Evolutionary conservation across 768 basidiomycete species (phyloP), one percentile per base, ranked within the genome.

Genomic region (Lentinula detonsa): DNA sequence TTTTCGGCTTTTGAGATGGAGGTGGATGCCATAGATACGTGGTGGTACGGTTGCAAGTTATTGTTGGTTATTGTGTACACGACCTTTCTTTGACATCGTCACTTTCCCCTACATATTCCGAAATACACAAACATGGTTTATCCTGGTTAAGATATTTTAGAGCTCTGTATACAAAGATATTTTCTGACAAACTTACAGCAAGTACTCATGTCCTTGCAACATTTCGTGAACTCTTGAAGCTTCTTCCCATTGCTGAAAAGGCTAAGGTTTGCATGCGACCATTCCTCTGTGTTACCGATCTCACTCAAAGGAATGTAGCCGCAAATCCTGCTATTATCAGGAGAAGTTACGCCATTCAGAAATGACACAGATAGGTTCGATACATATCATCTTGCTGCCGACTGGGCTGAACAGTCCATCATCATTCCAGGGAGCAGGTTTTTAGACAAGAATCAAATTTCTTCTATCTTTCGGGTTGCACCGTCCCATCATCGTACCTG

Each of bases 371-470:
- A 95, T 69, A 82, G 55, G 55, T 56, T 33, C 16, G 23, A 10
- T 56, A n/a, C 23, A 8, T 18, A 33, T 56, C 28, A 16, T 23
- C 4, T 92, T 35, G 91, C 93, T 73, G 13, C 37, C 37, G 37
- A 92, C 93, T 67, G 79, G 84, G 60, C 78, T 80, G 68, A 80
- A 73, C 0, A 3, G 60, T 57, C 5, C 37, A 8, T 7, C n/a
- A 11, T 42, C 18, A 81, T 43, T 40, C 0, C 28, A 56, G 93
- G 37, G 92, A 94, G 73, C 74, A 92, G 48, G 70, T 78, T 4
- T 93, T 93, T 65, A 73, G 72, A 48, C 75, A 76, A 62, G 93
- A 95, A 72, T 88, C 88, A 66, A 96, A 96, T 73, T 96, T 96
- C 70, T 87, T 83, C 74, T 96, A 93, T 70, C 78, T 96, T 15